Base-by-base conservation (phyloP, 768 basidiomycete genomes). In the Lactarius trivialis region DNA sequence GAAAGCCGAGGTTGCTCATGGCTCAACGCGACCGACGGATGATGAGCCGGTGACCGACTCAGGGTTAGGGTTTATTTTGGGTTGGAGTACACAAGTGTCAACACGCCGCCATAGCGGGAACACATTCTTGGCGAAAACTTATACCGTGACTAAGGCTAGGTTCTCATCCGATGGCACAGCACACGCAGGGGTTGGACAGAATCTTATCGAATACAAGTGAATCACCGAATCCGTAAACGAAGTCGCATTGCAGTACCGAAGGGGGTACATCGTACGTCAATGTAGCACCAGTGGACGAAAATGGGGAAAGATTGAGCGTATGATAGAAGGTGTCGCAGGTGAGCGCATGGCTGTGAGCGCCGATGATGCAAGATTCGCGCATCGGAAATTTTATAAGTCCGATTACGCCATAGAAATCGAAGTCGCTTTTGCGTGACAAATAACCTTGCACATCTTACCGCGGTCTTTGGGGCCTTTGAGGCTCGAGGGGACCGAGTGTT, bases 1-100 rank as follows among this genome's bases (percentile, higher is more conserved):
- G 89, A 73, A 92, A 86, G 41, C 84, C 83, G 80, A 85, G 84
- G 70, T 50, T 69, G 61, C 72, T 76, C 69, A 68, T 36, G 9
- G 36, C 36, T 76, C 69, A 68, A 61, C 54, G 45, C 49, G 45
- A 55, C 34, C 12, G 26, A n/a, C 51, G 17, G 7, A 2, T 30
- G 30, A 6, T 30, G 30, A 30, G 3, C 50, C 33, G 28, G 55
- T 48, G 17, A 36, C 33, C 21, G 41, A 52, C 33, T 17, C 28
- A 2, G 30, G 30, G 30, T 30, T 30, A 63, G 62, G 57, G 58
- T 63, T 59, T 30, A 14, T 12, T 50, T 15, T 50, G 24, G 14
- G 28, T 19, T 41, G 39, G 34, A 7, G 39, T 41, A 41, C 39
- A 41, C 39, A 41, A n/a, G 39, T n/a, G 9, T 41, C 39, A 41